Conservation (phyloP, 2,329 filamentous ascomycete genomes). For the Davidsoniella virescens region DNA sequence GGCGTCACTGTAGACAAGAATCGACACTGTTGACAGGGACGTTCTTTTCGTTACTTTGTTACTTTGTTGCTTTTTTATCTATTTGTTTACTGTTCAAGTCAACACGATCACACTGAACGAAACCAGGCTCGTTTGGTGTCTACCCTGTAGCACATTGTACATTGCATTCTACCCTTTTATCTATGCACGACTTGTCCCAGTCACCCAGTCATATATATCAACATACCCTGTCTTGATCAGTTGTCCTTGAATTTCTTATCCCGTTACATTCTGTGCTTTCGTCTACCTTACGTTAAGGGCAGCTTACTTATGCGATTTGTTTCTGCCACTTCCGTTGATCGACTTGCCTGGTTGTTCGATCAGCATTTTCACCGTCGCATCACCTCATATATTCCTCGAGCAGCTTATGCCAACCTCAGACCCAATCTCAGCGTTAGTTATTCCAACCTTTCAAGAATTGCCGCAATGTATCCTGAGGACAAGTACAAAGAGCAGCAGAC, state of each 20-base stretch:
- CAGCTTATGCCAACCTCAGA: neutral
- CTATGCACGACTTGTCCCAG: neutral
- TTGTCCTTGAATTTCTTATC: neutral
- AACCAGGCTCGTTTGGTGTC: no score
- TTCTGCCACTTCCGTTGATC: neutral
- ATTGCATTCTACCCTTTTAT: neutral
- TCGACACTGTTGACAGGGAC: no score
- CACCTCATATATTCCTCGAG: neutral
- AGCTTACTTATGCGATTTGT: neutral
- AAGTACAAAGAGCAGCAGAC: constrained; percentile 1
- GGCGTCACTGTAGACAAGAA: no score
- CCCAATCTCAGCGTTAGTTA: neutral
- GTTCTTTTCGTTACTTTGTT: no score
- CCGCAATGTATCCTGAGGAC: neutral
- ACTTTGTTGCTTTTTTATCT: no score
- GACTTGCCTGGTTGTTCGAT: constrained; percentile 4
- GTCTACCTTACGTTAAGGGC: neutral
- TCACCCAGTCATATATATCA: neutral
- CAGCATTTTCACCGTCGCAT: neutral
- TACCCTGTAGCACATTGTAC: neutral
- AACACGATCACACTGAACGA: no score
- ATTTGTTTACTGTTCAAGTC: no score
- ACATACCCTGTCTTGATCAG: neutral
- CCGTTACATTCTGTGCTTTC: neutral
- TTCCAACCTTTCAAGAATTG: neutral